These are phyloP conservation scores for Eucalyptus marginata DNA, from an alignment of 345 rosid species.

Conservation along the genomic window DNA sequence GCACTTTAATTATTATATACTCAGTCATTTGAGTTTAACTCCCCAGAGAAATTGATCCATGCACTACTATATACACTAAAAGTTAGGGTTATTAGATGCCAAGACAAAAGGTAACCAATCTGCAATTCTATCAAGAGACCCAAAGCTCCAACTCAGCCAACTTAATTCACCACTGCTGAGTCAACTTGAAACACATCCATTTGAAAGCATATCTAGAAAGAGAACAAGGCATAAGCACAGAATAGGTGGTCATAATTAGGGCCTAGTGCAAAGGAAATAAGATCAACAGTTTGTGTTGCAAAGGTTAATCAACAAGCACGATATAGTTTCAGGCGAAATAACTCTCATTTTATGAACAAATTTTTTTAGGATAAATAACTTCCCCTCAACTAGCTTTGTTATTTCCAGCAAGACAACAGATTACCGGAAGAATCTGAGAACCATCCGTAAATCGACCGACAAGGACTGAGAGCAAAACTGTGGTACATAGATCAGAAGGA, in stretches of 20 bases:
- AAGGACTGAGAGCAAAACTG: neutral
- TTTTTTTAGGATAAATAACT: neutral
- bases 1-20: neutral
- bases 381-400: neutral
- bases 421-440: neutral
- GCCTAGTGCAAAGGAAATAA: neutral
- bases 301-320: neutral
- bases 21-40: neutral
- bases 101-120: neutral
- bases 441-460: fast-evolving
- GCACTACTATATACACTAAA: neutral
- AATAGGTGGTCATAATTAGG: neutral
- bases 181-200: neutral
- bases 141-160: neutral
- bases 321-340: neutral
- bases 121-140: neutral
- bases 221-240: neutral
- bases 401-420: neutral
- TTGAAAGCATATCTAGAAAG: neutral
- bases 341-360: neutral
- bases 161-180: neutral
- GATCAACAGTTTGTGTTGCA: neutral
- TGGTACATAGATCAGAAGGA: neutral
- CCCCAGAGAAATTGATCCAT: neutral
- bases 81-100: neutral